These are phyloP conservation scores for Hypoxylon rickii DNA, from an alignment of 495 filamentous ascomycete genomes.

Conservation along the genomic window DNA sequence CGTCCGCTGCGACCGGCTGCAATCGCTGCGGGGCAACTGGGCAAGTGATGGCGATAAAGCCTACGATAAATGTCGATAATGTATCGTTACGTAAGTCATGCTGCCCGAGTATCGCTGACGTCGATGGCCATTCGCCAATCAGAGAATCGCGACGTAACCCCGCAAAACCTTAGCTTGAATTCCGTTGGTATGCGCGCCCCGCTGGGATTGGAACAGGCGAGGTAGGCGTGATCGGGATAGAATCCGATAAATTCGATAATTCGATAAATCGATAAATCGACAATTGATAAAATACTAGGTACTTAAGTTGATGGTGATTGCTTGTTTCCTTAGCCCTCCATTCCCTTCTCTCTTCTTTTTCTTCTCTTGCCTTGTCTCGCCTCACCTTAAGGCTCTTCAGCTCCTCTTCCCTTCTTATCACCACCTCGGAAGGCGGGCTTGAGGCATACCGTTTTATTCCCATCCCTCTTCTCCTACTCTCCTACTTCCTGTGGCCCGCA, in stretches of 20 bases:
- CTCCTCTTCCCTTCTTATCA: background rate
- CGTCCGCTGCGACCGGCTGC: too few relatives aligned
- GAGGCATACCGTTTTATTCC: too few relatives aligned
- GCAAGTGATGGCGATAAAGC: conserved; percentile 38
- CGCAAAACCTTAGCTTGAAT: conserved; percentile 29
- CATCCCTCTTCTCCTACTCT: too few relatives aligned
- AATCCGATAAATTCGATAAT: conserved; percentile 30
- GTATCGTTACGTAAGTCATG: conserved; percentile 26
- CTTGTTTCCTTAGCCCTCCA: too few relatives aligned
- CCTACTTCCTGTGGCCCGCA: conserved; percentile 5
- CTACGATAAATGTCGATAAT: background rate
- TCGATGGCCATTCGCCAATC: conserved; percentile 30
- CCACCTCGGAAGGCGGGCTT: too few relatives aligned
- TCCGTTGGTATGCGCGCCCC: background rate
- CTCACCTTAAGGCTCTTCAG: too few relatives aligned
- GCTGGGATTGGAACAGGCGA: too few relatives aligned
- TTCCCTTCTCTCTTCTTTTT: too few relatives aligned
- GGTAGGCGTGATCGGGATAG: too few relatives aligned
- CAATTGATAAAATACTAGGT: too few relatives aligned
- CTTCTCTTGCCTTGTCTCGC: background rate
- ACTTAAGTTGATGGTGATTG: too few relatives aligned
- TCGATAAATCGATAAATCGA: too few relatives aligned
- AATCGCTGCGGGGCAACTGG: conserved; percentile 43
- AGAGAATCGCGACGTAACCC: conserved; percentile 17
- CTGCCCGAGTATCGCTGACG: conserved; percentile 35